Evolutionary conservation across 2,329 filamentous ascomycete species (phyloP).

Genomic region (Xylaria sp.): DNA sequence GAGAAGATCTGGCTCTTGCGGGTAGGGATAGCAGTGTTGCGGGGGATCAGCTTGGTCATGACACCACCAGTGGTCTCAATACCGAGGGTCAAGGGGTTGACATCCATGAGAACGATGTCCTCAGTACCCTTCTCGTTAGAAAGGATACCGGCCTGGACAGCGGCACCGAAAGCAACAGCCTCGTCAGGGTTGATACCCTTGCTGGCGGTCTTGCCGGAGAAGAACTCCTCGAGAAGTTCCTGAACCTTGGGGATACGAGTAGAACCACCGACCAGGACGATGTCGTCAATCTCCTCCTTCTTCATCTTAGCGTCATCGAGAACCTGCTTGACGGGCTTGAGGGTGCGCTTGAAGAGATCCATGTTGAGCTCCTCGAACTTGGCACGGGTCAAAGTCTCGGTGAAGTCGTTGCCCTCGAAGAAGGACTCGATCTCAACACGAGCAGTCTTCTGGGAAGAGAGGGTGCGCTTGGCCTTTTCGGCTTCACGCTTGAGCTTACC

Average conservation of each 20-base stretch:
- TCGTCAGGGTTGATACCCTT: slow-evolving; percentile 99
- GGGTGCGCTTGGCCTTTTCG: slow-evolving; percentile 98
- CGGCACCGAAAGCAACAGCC: slow-evolving; percentile 95
- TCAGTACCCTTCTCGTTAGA: slow-evolving; percentile 77
- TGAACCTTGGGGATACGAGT: slow-evolving; percentile 99
- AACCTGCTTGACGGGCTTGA: slow-evolving; percentile 98
- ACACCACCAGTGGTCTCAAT: slow-evolving; percentile 97
- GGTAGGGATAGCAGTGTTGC: slow-evolving; percentile 90
- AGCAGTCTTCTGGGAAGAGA: slow-evolving; percentile 89
- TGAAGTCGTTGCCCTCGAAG: slow-evolving; percentile 96
- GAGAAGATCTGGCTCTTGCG: slow-evolving; percentile 98
- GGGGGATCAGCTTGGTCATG: slow-evolving; percentile 94
- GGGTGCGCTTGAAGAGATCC: slow-evolving; percentile 98
- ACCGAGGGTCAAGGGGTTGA: slow-evolving; percentile 92
- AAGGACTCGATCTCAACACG: slow-evolving; percentile 97
- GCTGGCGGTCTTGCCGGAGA: slow-evolving; percentile 90
- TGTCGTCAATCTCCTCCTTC: slow-evolving; percentile 92
- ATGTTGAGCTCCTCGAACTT: slow-evolving; percentile 99
- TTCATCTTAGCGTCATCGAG: slow-evolving; percentile 97
- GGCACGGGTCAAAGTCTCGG: slow-evolving; percentile 93
- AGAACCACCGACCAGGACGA: slow-evolving; percentile 95
- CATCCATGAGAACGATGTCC: slow-evolving; percentile 90
- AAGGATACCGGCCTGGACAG: slow-evolving; percentile 93
- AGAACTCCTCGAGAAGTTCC: slow-evolving; percentile 90
- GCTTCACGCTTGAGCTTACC: slow-evolving; percentile 99